Evolutionary conservation across 208 protist genomes (phyloP).

Genomic region (Strigomonas oncopelti): DNA sequence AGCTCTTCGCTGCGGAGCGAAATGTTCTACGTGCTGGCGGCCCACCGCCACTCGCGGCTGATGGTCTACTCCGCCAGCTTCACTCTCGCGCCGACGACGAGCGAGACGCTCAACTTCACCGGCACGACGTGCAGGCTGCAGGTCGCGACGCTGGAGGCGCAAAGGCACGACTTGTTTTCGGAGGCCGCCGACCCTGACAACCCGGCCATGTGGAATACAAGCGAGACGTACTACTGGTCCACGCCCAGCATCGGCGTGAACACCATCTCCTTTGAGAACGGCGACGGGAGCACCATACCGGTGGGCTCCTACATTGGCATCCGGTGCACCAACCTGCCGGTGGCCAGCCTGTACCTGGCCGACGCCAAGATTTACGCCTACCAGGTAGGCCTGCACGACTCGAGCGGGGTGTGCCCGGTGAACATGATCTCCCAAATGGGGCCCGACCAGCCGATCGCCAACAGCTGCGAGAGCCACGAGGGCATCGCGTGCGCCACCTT

Average conservation of each 20-base stretch:
- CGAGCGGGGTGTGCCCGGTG: slow-evolving; percentile 34
- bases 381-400: slow-evolving; percentile 34
- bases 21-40: slow-evolving; percentile 23
- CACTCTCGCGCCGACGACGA: slow-evolving; percentile 14
- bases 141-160: slow-evolving; percentile 18
- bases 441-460: slow-evolving; percentile 14
- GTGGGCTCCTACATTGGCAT: slow-evolving; percentile 26
- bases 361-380: slow-evolving; percentile 24
- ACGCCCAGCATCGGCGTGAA: slow-evolving; percentile 33
- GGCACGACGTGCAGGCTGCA: slow-evolving; percentile 22
- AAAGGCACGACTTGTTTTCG: slow-evolving; percentile 16
- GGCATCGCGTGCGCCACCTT: slow-evolving; percentile 34
- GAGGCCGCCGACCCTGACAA: slow-evolving; percentile 13
- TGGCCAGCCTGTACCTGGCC: slow-evolving; percentile 11
- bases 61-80: slow-evolving; percentile 28
- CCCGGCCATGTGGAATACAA: slow-evolving; percentile 23
- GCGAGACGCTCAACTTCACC: slow-evolving; percentile 20
- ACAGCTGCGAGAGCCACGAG: slow-evolving; percentile 29
- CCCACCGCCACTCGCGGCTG: slow-evolving; percentile 29
- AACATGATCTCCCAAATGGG: slow-evolving; percentile 25
- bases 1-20: slow-evolving; percentile 2
- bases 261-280: slow-evolving; percentile 24
- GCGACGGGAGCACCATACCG: slow-evolving; percentile 15
- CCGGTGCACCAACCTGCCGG: slow-evolving; percentile 23
- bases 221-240: slow-evolving; percentile 19